A percentile compares a stretch with the other conserved stretches of the same genome.
Evolutionary conservation across 257 asterid species (phyloP).

Genomic region (Catharanthus roseus): DNA sequence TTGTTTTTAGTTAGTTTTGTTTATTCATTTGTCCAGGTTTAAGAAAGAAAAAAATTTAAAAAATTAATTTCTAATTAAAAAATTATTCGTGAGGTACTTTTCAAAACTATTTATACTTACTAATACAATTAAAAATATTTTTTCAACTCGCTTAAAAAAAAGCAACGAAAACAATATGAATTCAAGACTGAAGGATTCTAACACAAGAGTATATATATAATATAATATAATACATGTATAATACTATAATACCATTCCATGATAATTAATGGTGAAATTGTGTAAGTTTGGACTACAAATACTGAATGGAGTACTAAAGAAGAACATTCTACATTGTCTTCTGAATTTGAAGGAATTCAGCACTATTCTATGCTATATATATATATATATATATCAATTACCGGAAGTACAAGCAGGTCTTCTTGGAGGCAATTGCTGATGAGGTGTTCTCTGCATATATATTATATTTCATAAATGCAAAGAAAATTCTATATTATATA

Average conservation of each 20-base stretch:
- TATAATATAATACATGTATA: no score
- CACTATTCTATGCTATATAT: background rate
- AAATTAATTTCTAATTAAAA: no score
- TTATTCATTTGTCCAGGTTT: no score
- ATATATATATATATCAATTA: background rate
- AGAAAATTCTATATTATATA: background rate
- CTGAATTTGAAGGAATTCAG: background rate
- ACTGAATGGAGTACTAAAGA: background rate
- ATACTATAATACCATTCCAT: background rate
- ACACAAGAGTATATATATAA: background rate
- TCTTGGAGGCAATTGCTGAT: constrained; percentile 80
- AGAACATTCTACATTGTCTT: background rate
- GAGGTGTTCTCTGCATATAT: constrained; percentile 66
- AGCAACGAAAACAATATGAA: no score
- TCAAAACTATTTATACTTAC: no score
- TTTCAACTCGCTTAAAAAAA: no score
- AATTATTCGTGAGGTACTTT: no score
- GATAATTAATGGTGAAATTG: background rate
- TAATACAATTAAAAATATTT: no score
- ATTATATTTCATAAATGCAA: background rate
- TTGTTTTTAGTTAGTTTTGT: no score
- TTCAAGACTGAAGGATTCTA: background rate
- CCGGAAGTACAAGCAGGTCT: constrained; percentile 41
- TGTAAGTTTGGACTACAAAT: background rate
- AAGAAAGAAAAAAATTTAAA: no score